These are phyloP conservation scores for Pezicula radicicola DNA, from an alignment of 2,329 filamentous ascomycete genomes.

Conservation along the genomic window DNA sequence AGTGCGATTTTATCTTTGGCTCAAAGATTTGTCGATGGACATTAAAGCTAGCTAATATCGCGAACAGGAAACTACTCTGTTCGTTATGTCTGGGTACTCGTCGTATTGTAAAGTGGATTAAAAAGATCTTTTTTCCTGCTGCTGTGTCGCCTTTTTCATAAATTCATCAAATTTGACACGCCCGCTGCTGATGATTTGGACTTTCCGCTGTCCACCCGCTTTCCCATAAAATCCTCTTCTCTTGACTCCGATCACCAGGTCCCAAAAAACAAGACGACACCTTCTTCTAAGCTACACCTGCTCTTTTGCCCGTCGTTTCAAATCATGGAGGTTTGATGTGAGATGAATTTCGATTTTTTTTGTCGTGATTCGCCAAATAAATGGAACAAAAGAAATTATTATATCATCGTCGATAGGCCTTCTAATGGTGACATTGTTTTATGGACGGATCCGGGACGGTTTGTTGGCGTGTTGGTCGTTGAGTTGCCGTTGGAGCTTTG, in stretches of 20 bases:
- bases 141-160: neutral
- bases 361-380: too few species aligned
- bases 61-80: constrained; percentile 3
- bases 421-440: constrained; percentile 35
- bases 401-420: constrained; percentile 46
- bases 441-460: neutral
- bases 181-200: neutral
- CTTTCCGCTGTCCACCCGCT: neutral
- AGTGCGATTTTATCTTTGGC: too few species aligned
- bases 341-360: constrained; percentile 1
- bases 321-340: neutral
- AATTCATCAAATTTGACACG: constrained; percentile 1
- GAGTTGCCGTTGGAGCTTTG: constrained; percentile 36
- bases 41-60: constrained; percentile 2
- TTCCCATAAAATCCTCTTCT: too few species aligned
- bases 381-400: constrained; percentile 19
- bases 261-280: too few species aligned
- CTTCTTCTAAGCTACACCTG: too few species aligned
- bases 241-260: too few species aligned
- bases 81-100: neutral
- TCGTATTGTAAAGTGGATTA: neutral
- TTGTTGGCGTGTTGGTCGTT: constrained; percentile 37
- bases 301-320: too few species aligned
- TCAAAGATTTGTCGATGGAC: neutral
- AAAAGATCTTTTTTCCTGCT: neutral